Evolutionary conservation across 2,329 filamentous ascomycete genomes (phyloP).

Genomic region (Fusarium nanum): DNA sequence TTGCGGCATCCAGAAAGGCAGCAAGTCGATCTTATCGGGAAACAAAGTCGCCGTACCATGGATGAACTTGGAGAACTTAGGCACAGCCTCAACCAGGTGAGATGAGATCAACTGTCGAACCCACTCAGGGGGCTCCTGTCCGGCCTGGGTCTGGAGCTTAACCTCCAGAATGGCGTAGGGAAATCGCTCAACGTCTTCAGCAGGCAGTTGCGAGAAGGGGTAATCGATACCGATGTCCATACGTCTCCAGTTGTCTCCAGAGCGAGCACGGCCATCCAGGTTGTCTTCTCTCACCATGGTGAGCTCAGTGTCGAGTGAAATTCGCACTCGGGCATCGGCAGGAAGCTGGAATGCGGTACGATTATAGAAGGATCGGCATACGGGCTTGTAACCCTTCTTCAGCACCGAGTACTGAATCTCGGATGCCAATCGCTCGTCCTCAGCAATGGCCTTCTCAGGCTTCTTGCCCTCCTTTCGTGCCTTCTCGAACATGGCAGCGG

Average conservation of each 20-base stretch:
- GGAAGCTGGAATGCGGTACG: slow-evolving; percentile 97
- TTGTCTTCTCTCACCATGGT: slow-evolving; percentile 97
- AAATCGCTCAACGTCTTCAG: slow-evolving; percentile 88
- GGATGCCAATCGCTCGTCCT: slow-evolving; percentile 87
- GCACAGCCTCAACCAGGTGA: slow-evolving; percentile 97
- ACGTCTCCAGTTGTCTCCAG: slow-evolving; percentile 92
- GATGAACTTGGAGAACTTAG: slow-evolving; percentile 99
- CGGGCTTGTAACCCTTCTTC: slow-evolving; percentile 85
- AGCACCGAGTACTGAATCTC: slow-evolving; percentile 96
- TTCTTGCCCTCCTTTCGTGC: slow-evolving; percentile 96
- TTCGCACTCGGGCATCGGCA: slow-evolving; percentile 93
- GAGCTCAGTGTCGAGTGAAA: slow-evolving; percentile 95
- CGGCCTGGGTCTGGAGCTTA: slow-evolving; percentile 95
- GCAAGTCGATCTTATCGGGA: slow-evolving; percentile 84
- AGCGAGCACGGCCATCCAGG: slow-evolving; percentile 79
- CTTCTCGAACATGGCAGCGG: slow-evolving; percentile 94
- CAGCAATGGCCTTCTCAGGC: slow-evolving; percentile 87
- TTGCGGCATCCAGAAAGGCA: slow-evolving; percentile 98
- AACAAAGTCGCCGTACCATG: slow-evolving; percentile 92
- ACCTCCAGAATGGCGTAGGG: slow-evolving; percentile 97
- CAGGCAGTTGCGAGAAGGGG: slow-evolving; percentile 88
- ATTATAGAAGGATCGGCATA: slow-evolving; percentile 97
- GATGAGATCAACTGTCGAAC: slow-evolving; percentile 92
- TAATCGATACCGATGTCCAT: slow-evolving; percentile 98
- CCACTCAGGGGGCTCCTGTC: slow-evolving; percentile 96